These are phyloP conservation scores for Climacium dendroides DNA, from an alignment of 225 moss, liverwort and hornwort species.

Conservation along the genomic window DNA sequence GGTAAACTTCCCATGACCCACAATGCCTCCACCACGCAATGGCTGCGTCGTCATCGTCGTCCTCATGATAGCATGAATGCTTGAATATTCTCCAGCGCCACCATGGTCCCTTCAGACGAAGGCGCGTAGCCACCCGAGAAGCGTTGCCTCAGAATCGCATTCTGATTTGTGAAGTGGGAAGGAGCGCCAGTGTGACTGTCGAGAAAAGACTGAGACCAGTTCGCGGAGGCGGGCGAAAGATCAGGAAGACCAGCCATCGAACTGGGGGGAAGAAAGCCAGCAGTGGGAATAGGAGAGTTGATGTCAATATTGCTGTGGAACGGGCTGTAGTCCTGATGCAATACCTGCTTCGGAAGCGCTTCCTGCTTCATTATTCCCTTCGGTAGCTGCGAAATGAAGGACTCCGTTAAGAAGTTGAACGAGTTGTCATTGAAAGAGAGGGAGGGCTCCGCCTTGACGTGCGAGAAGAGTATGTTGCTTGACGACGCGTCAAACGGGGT, in stretches of 20 bases:
- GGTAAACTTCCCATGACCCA: conserved; percentile 2
- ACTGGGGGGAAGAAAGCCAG: background rate
- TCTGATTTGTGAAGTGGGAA: conserved; percentile 1
- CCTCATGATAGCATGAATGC: conserved; percentile 38
- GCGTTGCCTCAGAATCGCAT: conserved; percentile 25
- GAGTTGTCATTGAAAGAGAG: conserved; percentile 30
- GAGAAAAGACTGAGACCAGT: conserved; percentile 31
- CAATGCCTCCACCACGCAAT: background rate
- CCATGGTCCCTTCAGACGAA: conserved; percentile 40
- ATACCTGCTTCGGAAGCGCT: background rate
- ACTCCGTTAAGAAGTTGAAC: conserved; percentile 26
- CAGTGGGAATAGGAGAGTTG: conserved; percentile 8
- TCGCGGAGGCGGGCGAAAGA: conserved; percentile 3
- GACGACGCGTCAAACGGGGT: conserved; percentile 9
- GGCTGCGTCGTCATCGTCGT: background rate
- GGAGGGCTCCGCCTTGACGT: conserved; percentile 36
- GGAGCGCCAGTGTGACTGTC: conserved; percentile 8
- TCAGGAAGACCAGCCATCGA: conserved; percentile 20
- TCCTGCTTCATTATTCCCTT: conserved; percentile 10
- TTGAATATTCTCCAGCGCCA: conserved; percentile 44
- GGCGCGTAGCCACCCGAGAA: conserved; percentile 12
- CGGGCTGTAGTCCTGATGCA: conserved; percentile 8
- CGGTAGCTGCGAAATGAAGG: conserved; percentile 4
- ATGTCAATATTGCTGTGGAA: conserved; percentile 24
- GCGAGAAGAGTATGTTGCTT: conserved; percentile 9